Evolutionary conservation across 2,329 filamentous ascomycete species (phyloP), one percentile per base, ranked within the genome.

Genomic region (Trichoderma citrinoviride): DNA sequence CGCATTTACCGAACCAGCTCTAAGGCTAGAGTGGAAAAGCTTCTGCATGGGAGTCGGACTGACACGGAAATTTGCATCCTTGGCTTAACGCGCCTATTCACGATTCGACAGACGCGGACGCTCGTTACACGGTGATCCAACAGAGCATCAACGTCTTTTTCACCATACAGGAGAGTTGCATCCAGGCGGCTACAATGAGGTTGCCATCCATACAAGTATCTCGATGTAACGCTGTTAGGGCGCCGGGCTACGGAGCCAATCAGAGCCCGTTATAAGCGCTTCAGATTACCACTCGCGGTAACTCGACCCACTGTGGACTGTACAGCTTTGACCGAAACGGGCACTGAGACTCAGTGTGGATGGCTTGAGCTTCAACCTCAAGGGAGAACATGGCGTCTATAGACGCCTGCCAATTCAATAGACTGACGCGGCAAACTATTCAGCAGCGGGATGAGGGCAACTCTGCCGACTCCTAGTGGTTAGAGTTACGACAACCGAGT

Each of bases 271-370:
- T 66, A 60, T 74, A 74, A 73, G 73, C 73, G 73, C 73, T 62
- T 71, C 71, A 69, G 66, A 68, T 70, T 71, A 68, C 70, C 70
- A 67, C 68, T 69, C 57, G 67, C 67, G 68, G 70, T 70, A 71
- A 67, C 67, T 62, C 65, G 69, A 68, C 68, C 73, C 71, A 69
- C 67, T 37, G 58, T 65, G 67, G 66, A 68, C 66, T 62, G 57
- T 61, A 68, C 65, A 66, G 66, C 68, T 70, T 65, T 66, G 66
- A 64, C 67, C 61, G 64, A 67, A 64, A 65, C 43, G 23, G 52
- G 52, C 57, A 55, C 23, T 27, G 4, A 40, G 37, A 58, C 57
- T 56, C 17, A 41, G 17, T 10, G n/a, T 41, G 27, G 21, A 33
- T 40, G 62, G 40, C 23, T 52, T 23, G 44, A 33, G 41, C 44